Base-by-base conservation (phyloP, 495 filamentous ascomycete species). In the Terfezia boudieri region DNA sequence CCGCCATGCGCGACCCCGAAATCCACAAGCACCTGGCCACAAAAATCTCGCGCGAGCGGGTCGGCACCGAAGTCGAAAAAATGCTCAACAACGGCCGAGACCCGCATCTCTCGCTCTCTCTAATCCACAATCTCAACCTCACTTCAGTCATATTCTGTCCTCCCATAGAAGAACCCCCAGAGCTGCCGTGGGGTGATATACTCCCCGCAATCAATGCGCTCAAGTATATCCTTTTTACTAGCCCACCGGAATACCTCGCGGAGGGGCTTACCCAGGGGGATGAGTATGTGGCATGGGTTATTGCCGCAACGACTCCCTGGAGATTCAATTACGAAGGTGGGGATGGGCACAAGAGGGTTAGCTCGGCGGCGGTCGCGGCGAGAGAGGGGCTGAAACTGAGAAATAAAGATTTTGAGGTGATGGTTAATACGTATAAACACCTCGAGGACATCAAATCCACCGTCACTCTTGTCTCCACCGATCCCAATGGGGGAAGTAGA, bases 41-140 rank as follows among this genome's bases (percentile, higher is more conserved):
- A 5, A 99, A 99, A 66, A 96, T 99, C 54, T 94, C 83, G 59
- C 77, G 87, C 36, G 90, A 99, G 65, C 72, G 90, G 50, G 75
- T 96, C 3, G 82, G 84, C 1, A 71, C 77, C 4, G 90, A 99
- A 65, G 46, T 93, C 8, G 80, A 84, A 57, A 96, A 96, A 69
- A 94, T 93, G 83, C 71, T 98, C 32, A 80, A 75, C 20, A 9
- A 51, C 84, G 82, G 81, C 4, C 78, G 80, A 35, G 73, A 84
- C 60, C 85, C 90, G 49, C 73, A 71, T 49, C 67, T 64, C 32
- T 75, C 86, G 4, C 69, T 98, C 37, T 66, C 74, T n/a, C 70
- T 85, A 41, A 81, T 96, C 43, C 73, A 92, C 66, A 64, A 73
- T 12, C 75, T 94, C 14, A 72, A 71, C 11, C 74, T 96, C 6